A percentile compares a stretch with the other conserved stretches of the same genome.
phyloP scores from a whole-genome alignment of 768 basidiomycete genomes.

The Boletus rubescentipes region DNA sequence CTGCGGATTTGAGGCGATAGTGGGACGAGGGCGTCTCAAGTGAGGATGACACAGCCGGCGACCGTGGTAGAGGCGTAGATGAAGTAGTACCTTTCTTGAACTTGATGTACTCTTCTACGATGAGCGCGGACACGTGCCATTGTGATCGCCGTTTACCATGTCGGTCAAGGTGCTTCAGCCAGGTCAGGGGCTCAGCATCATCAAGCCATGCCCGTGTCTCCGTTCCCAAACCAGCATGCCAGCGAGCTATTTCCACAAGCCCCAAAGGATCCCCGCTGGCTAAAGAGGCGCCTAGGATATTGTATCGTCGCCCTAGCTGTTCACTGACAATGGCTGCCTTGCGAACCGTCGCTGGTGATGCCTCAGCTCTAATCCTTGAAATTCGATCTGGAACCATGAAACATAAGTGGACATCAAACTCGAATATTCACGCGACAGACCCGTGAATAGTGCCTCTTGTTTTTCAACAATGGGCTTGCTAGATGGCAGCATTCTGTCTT shows the following conservation, averaged over 20 bases:
- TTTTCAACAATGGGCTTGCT: conserved; percentile 50
- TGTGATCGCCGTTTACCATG: conserved; percentile 43
- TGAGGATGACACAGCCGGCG: conserved; percentile 14
- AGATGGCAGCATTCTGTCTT: conserved; percentile 44
- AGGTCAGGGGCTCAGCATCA: conserved; percentile 66
- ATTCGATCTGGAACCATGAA: conserved; percentile 50
- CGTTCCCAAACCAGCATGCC: conserved; percentile 55
- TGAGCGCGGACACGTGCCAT: conserved; percentile 67
- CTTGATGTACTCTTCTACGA: conserved; percentile 64
- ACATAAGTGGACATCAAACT: not conserved
- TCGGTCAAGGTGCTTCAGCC: conserved; percentile 67
- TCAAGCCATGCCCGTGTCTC: conserved; percentile 54
- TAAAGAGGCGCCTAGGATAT: conserved; percentile 45
- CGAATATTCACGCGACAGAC: conserved; percentile 35
- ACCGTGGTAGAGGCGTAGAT: conserved; percentile 15
- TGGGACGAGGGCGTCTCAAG: conserved; percentile 12
- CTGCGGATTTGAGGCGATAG: conserved; percentile 9
- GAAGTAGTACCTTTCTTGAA: conserved; percentile 32
- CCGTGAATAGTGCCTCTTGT: conserved; percentile 56
- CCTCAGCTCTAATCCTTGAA: conserved; percentile 47
- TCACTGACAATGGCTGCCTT: conserved; percentile 65
- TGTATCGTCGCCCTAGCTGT: conserved; percentile 67
- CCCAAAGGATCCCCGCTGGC: conserved; percentile 38
- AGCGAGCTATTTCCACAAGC: conserved; percentile 52
- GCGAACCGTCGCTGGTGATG: conserved; percentile 53